Percentiles rank a stretch among this genome's conserved stretches.
phyloP scores from a whole-genome alignment of 129 eudicot species.

The Gnaphalium uliginosum region DNA sequence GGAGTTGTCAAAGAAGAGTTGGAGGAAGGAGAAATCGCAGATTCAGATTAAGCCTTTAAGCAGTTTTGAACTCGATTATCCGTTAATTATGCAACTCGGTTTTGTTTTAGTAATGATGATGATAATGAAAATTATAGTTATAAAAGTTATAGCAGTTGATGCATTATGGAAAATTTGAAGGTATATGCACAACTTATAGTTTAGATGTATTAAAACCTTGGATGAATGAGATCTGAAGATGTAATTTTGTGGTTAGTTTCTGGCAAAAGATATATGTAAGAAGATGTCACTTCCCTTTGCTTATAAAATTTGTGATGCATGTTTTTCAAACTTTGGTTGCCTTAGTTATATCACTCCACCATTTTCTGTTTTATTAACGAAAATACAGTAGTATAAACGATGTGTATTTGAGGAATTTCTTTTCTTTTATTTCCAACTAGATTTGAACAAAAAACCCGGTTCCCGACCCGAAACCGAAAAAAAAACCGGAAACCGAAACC shows the following conservation, averaged over 20 bases:
- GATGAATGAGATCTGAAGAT: not conserved
- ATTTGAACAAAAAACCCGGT: too few species aligned
- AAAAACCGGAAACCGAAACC: too few species aligned
- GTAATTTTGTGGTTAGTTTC: not conserved
- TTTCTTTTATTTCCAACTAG: too few species aligned
- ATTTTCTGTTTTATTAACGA: too few species aligned
- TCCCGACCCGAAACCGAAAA: too few species aligned
- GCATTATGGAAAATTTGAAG: not conserved
- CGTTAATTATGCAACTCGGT: not conserved
- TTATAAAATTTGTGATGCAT: not conserved
- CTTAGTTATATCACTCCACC: too few species aligned
- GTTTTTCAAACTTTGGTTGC: too few species aligned
- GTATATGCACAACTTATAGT: not conserved
- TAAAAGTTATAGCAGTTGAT: slow-evolving; percentile 4
- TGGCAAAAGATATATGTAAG: not conserved
- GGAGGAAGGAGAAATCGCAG: slow-evolving; percentile 88
- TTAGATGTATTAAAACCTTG: slow-evolving; percentile 17
- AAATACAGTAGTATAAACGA: too few species aligned
- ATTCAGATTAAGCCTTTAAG: slow-evolving; percentile 13
- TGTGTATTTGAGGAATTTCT: too few species aligned
- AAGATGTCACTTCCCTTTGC: not conserved
- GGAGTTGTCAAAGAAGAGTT: slow-evolving; percentile 44
- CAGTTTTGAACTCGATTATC: not conserved
- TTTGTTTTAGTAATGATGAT: slow-evolving; percentile 14
- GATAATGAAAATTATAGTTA: not conserved